Conservation (phyloP, 176 grass and related monocot genomes). For the Urochloa ruziziensis region DNA sequence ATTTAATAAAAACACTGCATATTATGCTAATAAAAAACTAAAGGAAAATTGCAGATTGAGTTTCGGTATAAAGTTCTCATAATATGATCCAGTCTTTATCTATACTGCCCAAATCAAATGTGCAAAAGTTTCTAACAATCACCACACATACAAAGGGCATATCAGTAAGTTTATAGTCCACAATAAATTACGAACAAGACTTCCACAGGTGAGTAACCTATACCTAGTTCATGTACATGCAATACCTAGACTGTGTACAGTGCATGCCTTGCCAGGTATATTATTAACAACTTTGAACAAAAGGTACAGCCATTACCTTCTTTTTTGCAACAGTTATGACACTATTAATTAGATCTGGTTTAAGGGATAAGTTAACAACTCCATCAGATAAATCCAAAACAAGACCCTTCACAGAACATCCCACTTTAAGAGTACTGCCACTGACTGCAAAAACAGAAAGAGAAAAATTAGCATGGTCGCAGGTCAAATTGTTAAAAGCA, state of each 20-base stretch:
- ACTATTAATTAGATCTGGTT: slow-evolving; percentile 61
- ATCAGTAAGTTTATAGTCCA: background rate
- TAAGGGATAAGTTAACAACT: slow-evolving; percentile 88
- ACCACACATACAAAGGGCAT: background rate
- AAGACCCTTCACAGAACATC: slow-evolving; percentile 76
- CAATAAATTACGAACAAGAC: background rate
- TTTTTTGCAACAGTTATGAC: slow-evolving; percentile 44
- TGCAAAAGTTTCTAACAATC: background rate
- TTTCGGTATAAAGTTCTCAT: background rate
- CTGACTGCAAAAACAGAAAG: slow-evolving; percentile 44
- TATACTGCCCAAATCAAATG: background rate
- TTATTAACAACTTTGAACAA: background rate
- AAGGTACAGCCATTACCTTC: slow-evolving; percentile 56
- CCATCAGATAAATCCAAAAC: slow-evolving; percentile 91
- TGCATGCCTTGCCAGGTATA: background rate
- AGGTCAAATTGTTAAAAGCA: background rate
- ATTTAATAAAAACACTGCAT: background rate
- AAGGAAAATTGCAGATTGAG: background rate
- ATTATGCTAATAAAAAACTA: background rate
- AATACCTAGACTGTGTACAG: background rate
- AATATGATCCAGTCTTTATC: background rate
- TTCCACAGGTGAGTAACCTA: background rate
- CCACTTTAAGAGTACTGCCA: slow-evolving; percentile 53
- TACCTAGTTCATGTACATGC: background rate
- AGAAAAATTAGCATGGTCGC: background rate